Percentiles rank a stretch among this genome's conserved stretches.
Conservation (phyloP, 352 stramenopile genomes). For the Globisporangium alternatum region DNA sequence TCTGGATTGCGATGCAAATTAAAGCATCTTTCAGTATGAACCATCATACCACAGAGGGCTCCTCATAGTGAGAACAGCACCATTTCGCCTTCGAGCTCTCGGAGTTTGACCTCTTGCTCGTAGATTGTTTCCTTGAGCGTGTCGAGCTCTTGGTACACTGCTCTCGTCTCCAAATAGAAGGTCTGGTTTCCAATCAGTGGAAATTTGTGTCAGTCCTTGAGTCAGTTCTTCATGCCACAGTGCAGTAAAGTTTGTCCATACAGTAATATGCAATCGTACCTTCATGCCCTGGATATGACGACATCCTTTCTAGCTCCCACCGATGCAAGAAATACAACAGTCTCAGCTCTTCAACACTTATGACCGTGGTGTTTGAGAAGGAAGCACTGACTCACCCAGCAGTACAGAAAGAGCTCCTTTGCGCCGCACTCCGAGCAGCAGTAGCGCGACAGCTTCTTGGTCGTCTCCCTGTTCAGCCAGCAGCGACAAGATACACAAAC, state of each 20-base stretch:
- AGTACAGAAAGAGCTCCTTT: constrained; percentile 64
- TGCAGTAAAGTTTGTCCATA: not conserved
- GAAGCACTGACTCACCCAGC: constrained; percentile 32
- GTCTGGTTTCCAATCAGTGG: constrained; percentile 20
- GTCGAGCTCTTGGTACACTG: constrained; percentile 49
- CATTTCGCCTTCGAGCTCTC: constrained; percentile 44
- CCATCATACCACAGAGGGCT: too few relatives aligned
- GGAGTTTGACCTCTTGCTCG: constrained; percentile 50
- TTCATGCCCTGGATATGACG: constrained; percentile 69
- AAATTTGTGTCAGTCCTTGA: not conserved
- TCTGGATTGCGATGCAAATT: constrained; percentile 22
- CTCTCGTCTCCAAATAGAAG: constrained; percentile 56
- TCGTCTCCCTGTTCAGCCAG: constrained; percentile 21
- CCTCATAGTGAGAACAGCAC: constrained; percentile 15
- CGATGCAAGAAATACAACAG: not conserved
- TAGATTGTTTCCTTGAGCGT: constrained; percentile 60
- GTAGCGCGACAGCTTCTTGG: constrained; percentile 61
- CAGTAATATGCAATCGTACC: constrained; percentile 19
- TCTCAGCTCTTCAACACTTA: not conserved
- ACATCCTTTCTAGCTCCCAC: constrained; percentile 57
- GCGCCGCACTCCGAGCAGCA: constrained; percentile 55
- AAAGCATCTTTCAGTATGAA: not conserved
- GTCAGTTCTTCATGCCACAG: not conserved
- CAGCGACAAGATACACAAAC: not conserved
- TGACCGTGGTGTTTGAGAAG: too few relatives aligned